phyloP scores from a whole-genome alignment of 345 rosid genomes.

The Hirschfeldia incana region DNA sequence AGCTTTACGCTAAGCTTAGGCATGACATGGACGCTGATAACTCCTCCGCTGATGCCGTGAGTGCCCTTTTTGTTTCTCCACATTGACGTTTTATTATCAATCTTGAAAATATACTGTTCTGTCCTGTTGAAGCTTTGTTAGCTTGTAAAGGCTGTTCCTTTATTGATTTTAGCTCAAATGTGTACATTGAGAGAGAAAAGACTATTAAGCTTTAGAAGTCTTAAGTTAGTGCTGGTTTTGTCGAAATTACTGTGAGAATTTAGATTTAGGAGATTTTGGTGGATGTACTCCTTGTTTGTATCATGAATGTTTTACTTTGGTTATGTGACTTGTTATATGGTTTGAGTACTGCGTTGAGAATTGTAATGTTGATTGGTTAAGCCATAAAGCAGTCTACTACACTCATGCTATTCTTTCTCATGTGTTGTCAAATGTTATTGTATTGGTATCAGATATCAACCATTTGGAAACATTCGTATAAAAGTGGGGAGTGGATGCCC shows the following conservation, averaged over 20 bases:
- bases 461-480: constrained; percentile 86
- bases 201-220: constrained; percentile 21
- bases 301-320: not conserved
- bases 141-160: not conserved
- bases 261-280: not conserved
- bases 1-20: constrained; percentile 77
- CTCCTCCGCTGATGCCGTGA: constrained; percentile 86
- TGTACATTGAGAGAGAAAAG: not conserved
- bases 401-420: not conserved
- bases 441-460: constrained; percentile 62
- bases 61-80: constrained; percentile 27
- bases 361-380: not conserved
- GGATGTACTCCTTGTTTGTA: not conserved
- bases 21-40: constrained; percentile 92
- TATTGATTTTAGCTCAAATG: not conserved
- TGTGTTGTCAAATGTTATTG: not conserved
- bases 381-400: not conserved
- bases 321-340: constrained; percentile 3
- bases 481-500: constrained; percentile 79
- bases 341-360: not conserved
- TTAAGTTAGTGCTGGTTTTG: not conserved
- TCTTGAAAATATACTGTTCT: no score
- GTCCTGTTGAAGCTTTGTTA: not conserved
- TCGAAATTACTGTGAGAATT: not conserved
- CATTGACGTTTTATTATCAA: not conserved